phyloP scores from a whole-genome alignment of 257 asterid species.

The Petunia secreta region DNA sequence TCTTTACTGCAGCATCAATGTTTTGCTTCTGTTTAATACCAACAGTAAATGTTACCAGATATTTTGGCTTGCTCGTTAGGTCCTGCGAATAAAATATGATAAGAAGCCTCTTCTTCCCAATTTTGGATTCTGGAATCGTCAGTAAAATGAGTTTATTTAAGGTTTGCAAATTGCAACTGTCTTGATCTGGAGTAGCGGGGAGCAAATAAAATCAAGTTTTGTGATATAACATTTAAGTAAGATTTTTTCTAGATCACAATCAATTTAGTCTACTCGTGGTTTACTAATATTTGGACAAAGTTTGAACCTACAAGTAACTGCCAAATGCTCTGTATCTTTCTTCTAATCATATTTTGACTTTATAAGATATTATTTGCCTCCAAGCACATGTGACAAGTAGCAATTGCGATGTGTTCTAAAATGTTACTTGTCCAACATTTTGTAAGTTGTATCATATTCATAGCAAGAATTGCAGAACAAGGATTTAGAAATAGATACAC shows the following conservation, averaged over 20 bases:
- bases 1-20: conserved; percentile 56
- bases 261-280: neutral
- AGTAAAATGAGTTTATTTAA: conserved; percentile 4
- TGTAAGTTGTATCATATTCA: neutral
- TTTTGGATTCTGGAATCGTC: neutral
- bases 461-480: neutral
- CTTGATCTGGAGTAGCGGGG: neutral
- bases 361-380: neutral
- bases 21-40: conserved; percentile 50
- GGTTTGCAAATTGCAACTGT: neutral
- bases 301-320: conserved; percentile 5
- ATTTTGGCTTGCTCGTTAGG: conserved; percentile 45
- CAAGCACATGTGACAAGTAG: neutral
- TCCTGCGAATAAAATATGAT: conserved; percentile 38
- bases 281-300: neutral
- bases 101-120: neutral
- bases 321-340: neutral
- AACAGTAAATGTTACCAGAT: conserved; percentile 57
- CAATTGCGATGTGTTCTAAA: neutral
- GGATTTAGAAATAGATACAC: neutral
- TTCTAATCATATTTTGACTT: neutral
- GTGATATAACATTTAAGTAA: neutral
- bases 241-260: neutral
- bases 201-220: conserved; percentile 4
- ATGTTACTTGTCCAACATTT: neutral